These are phyloP conservation scores for Ogataea hybrid DNA, from an alignment of 1,139 yeast genomes.

Conservation along the genomic window DNA sequence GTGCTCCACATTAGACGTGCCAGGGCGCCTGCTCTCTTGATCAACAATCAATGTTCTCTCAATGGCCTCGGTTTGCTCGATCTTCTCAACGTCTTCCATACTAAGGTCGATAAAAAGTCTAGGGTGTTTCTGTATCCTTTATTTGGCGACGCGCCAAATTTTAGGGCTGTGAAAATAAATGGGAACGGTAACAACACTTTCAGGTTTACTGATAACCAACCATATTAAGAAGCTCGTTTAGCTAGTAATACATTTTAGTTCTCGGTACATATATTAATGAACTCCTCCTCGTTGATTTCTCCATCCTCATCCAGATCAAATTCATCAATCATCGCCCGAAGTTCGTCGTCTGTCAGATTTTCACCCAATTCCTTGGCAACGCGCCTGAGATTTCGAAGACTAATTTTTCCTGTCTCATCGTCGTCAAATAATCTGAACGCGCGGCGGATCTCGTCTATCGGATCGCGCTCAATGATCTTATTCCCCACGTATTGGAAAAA, in stretches of 20 bases:
- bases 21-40: background rate
- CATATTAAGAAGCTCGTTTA: background rate
- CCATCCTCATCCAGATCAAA: constrained; percentile 97
- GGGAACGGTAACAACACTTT: too few relatives aligned
- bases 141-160: constrained; percentile 7
- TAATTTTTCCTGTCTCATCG: constrained; percentile 83
- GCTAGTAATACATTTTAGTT: constrained; percentile 27
- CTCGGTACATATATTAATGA: constrained; percentile 85
- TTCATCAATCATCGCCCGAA: constrained; percentile 96
- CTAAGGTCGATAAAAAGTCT: background rate
- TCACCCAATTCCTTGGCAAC: constrained; percentile 95
- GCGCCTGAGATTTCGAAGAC: constrained; percentile 76
- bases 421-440: constrained; percentile 92
- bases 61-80: constrained; percentile 2
- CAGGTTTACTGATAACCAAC: background rate
- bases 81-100: constrained; percentile 10
- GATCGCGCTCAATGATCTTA: constrained; percentile 80
- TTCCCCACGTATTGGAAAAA: constrained; percentile 79
- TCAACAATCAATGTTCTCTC: background rate
- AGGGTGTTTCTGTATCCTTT: constrained; percentile 6
- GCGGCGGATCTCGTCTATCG: constrained; percentile 84
- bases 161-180: background rate
- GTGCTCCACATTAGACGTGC: background rate
- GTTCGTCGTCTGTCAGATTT: constrained; percentile 85
- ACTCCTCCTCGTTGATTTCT: constrained; percentile 90